Percentiles rank a stretch among this genome's conserved stretches.
Conservation (phyloP, 2,329 filamentous ascomycete species). For the Botrytis deweyae region DNA sequence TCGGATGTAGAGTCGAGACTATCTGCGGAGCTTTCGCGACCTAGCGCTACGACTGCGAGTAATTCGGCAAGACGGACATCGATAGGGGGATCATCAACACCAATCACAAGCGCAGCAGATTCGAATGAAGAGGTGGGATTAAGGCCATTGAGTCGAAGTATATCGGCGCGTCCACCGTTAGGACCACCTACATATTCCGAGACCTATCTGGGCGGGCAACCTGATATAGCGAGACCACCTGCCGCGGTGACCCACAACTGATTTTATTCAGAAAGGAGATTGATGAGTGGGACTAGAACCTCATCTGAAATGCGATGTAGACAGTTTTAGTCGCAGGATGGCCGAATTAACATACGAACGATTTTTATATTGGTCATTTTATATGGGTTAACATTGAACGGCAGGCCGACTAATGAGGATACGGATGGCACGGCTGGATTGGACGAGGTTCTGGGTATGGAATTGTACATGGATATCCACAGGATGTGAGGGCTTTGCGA, state of each 20-base stretch:
- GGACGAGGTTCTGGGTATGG: conserved; percentile 4
- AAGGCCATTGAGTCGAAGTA: conserved; percentile 19
- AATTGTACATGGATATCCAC: neutral
- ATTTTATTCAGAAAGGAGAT: conserved; percentile 23
- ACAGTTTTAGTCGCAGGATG: neutral
- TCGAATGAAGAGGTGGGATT: conserved; percentile 25
- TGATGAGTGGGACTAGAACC: conserved; percentile 17
- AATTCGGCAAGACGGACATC: neutral
- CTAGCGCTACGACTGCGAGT: neutral
- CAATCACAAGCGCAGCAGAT: conserved; percentile 3
- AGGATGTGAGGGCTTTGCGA: neutral
- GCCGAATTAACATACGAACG: neutral
- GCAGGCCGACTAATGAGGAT: neutral
- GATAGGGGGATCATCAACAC: neutral
- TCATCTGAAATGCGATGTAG: neutral
- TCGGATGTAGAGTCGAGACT: conserved; percentile 8
- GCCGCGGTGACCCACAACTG: conserved; percentile 25
- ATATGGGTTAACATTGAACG: conserved; percentile 1
- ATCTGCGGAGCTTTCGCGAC: conserved; percentile 9
- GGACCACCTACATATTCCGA: conserved; percentile 35
- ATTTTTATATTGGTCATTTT: neutral
- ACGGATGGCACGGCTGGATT: neutral
- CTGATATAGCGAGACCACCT: conserved; percentile 26
- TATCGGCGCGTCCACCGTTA: conserved; percentile 3
- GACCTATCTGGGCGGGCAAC: conserved; percentile 19